Conservation (phyloP, 371 early-diverging fungal genomes). For the Apophysomyces sp. region DNA sequence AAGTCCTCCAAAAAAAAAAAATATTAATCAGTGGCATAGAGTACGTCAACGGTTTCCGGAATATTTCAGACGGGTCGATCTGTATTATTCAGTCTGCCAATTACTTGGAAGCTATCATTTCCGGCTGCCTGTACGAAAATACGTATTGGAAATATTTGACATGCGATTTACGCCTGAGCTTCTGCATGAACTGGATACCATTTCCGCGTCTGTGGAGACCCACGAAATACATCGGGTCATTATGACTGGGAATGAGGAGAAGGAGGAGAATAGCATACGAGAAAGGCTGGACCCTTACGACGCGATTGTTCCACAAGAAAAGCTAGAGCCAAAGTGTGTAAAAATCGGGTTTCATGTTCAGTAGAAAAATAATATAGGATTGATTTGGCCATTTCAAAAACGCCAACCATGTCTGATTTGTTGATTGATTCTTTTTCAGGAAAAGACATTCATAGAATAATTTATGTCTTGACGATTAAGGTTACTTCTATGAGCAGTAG, state of each 20-base stretch:
- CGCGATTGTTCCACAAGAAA: conserved; percentile 16
- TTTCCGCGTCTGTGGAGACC: conserved; percentile 6
- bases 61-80: conserved; percentile 52
- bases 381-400: no score
- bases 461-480: no score
- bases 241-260: background rate
- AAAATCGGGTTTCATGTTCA: conserved; percentile 11
- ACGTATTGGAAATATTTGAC: conserved; percentile 82
- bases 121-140: conserved; percentile 73
- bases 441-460: no score
- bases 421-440: no score
- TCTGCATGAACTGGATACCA: conserved; percentile 33
- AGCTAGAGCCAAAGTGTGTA: conserved; percentile 17
- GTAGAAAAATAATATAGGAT: background rate
- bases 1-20: background rate
- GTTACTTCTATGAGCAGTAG: no score
- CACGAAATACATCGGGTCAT: background rate
- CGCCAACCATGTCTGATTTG: no score
- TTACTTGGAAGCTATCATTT: conserved; percentile 72
- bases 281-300: conserved; percentile 5
- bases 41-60: conserved; percentile 51
- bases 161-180: conserved; percentile 50
- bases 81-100: conserved; percentile 67
- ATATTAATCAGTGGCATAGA: conserved; percentile 7
- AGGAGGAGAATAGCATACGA: background rate